These are phyloP conservation scores for Rusavskia elegans DNA, from an alignment of 495 filamentous ascomycete genomes.

Conservation along the genomic window DNA sequence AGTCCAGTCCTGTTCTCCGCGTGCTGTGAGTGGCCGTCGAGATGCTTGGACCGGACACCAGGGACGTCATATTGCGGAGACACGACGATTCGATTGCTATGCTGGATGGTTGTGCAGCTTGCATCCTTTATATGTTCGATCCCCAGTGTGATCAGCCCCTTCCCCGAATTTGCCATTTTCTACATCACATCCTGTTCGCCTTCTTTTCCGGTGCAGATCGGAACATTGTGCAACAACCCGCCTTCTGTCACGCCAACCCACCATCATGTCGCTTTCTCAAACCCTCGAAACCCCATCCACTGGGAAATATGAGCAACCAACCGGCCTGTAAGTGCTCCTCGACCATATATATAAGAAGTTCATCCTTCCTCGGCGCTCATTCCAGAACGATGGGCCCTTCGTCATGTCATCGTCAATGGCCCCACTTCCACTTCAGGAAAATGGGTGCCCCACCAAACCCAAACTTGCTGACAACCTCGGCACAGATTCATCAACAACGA, in stretches of 20 bases:
- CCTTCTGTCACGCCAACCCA: background rate
- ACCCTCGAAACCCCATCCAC: slow-evolving; percentile 51
- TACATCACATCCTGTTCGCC: background rate
- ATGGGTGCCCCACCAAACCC: background rate
- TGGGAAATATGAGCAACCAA: slow-evolving; percentile 71
- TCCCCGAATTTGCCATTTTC: background rate
- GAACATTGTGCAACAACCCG: background rate
- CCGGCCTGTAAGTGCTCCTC: slow-evolving; percentile 57
- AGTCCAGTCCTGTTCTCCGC: background rate
- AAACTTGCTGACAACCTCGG: background rate
- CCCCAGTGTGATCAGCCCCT: background rate
- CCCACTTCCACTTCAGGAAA: background rate
- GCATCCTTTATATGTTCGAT: background rate
- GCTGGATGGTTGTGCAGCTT: background rate
- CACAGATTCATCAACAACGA: slow-evolving; percentile 96
- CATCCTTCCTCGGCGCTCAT: too few relatives aligned
- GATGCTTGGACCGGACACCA: background rate
- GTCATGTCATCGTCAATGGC: background rate
- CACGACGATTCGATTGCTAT: too few relatives aligned
- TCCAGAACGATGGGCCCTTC: too few relatives aligned
- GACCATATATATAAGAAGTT: too few relatives aligned
- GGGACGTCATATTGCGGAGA: background rate
- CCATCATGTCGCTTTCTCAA: slow-evolving; percentile 33
- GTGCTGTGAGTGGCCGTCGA: background rate
- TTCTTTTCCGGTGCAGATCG: background rate